These are phyloP conservation scores for Xerocomellus chrysenteron DNA, from an alignment of 768 basidiomycete species.

Conservation along the genomic window DNA sequence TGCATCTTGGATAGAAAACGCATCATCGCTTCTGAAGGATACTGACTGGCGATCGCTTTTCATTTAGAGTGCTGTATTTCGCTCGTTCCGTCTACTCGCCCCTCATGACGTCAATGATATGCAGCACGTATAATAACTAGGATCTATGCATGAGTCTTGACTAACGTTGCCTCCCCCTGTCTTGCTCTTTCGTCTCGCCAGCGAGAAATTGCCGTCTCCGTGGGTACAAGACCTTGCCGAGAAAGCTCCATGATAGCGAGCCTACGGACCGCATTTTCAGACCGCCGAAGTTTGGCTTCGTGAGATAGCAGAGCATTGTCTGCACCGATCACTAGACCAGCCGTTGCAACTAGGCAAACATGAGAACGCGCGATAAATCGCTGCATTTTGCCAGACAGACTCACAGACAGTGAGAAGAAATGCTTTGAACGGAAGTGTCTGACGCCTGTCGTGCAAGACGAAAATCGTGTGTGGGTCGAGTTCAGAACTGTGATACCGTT, in stretches of 20 bases:
- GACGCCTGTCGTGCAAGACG: conserved; percentile 48
- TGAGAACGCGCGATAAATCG: not conserved
- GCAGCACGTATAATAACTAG: conserved; percentile 12
- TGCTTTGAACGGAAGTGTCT: conserved; percentile 78
- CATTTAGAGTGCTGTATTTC: conserved; percentile 23
- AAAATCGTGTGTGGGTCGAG: not conserved
- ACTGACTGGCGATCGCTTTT: not conserved
- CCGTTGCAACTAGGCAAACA: conserved; percentile 48
- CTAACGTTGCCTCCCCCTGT: conserved; percentile 6
- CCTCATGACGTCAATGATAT: conserved; percentile 5
- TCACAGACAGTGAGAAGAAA: conserved; percentile 73
- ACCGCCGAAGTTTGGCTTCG: conserved; percentile 61
- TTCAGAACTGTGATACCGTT: not conserved
- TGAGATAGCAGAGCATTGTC: conserved; percentile 73
- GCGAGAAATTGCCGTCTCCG: conserved; percentile 79
- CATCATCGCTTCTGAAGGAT: conserved; percentile 4
- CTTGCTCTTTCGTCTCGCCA: conserved; percentile 59
- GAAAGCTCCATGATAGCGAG: conserved; percentile 76
- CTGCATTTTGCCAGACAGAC: conserved; percentile 20
- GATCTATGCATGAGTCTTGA: conserved; percentile 4
- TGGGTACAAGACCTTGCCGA: conserved; percentile 70
- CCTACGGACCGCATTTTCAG: conserved; percentile 68
- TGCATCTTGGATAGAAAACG: conserved; percentile 11
- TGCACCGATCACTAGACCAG: conserved; percentile 72
- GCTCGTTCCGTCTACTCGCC: not conserved